Percentiles rank a stretch among this genome's conserved stretches.
Conservation (phyloP, 2,329 filamentous ascomycete species). For the Teratosphaeria zuluensis region DNA sequence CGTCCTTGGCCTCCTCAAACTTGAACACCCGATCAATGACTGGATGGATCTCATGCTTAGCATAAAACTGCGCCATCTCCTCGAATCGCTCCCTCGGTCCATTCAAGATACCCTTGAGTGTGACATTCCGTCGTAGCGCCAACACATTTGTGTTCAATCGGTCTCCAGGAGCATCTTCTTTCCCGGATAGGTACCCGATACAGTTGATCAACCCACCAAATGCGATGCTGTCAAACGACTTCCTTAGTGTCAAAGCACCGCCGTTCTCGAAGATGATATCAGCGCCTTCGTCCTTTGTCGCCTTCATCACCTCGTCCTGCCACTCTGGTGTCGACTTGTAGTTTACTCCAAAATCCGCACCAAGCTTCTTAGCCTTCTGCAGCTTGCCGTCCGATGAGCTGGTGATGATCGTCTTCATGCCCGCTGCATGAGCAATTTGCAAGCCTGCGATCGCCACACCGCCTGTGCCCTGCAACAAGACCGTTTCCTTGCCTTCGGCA, state of each 20-base stretch:
- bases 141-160: slow-evolving; percentile 52
- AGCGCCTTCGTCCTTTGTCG: slow-evolving; percentile 31
- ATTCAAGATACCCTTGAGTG: slow-evolving; percentile 49
- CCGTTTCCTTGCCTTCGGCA: slow-evolving; percentile 4
- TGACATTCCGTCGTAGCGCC: slow-evolving; percentile 41
- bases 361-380: slow-evolving; percentile 43
- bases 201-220: slow-evolving; percentile 33
- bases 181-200: slow-evolving; percentile 38
- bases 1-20: slow-evolving; percentile 27
- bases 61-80: slow-evolving; percentile 34
- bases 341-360: slow-evolving; percentile 51
- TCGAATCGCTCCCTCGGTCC: slow-evolving; percentile 48
- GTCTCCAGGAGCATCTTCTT: slow-evolving; percentile 47
- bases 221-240: slow-evolving; percentile 33
- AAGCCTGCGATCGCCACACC: slow-evolving; percentile 34
- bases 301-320: slow-evolving; percentile 47
- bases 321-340: slow-evolving; percentile 50
- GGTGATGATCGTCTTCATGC: slow-evolving; percentile 46
- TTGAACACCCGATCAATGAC: slow-evolving; percentile 32
- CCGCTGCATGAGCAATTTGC: slow-evolving; percentile 33
- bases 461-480: slow-evolving; percentile 35
- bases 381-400: slow-evolving; percentile 49
- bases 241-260: slow-evolving; percentile 40
- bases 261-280: slow-evolving; percentile 45
- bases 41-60: slow-evolving; percentile 31